Evolutionary conservation across 208 protist species (phyloP), one percentile per base, ranked within the genome.

Genomic region (Acanthamoeba pearcei): DNA sequence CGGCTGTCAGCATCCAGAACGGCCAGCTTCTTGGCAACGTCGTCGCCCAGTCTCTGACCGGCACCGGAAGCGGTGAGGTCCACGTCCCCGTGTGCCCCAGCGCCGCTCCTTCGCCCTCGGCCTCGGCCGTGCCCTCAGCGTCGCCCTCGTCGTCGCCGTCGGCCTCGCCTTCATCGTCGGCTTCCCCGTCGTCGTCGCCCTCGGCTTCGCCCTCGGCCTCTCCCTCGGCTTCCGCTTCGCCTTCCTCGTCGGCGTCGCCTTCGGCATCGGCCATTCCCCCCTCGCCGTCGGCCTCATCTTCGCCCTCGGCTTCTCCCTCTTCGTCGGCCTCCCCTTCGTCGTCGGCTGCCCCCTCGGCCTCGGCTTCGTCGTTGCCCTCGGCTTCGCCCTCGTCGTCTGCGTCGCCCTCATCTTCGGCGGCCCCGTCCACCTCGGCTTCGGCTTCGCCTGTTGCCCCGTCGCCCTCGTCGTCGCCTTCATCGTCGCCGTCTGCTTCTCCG

Each of bases 1-100:
- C 80, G 24, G 27, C 24, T 32, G 29, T 88, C 8, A 32, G 13
- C 80, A 57, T 88, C 53, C 10, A 57, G 51, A 88, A 88, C 80
- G 80, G 8, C 29, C 80, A 88, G 80, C 51, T 88, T 27, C 80
- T 88, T 10, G 80, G 80, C 51, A 88, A 88, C 32, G 80, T 88
- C 29, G 80, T 88, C 27, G 80, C 80, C 5, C 80, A 15, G n/a
- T 46, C n/a, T 4, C 80, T 88, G 6, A 88, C 80, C 5, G 24
- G 80, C 15, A 64, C 51, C n/a, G 80, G 80, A 51, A 88, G 80
- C 53, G 80, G 80, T 24, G 80, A 88, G 80, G 80, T 88, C 27
- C 80, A 88, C 53, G 27, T 88, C 12, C 80, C 80, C 51, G 49
- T 46, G 5, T 88, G 80, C 80, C 42, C 80, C 27, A 46, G 22